Evolutionary conservation across 139 green algal species (phyloP).

Genomic region (Desmodesmus armatus): DNA sequence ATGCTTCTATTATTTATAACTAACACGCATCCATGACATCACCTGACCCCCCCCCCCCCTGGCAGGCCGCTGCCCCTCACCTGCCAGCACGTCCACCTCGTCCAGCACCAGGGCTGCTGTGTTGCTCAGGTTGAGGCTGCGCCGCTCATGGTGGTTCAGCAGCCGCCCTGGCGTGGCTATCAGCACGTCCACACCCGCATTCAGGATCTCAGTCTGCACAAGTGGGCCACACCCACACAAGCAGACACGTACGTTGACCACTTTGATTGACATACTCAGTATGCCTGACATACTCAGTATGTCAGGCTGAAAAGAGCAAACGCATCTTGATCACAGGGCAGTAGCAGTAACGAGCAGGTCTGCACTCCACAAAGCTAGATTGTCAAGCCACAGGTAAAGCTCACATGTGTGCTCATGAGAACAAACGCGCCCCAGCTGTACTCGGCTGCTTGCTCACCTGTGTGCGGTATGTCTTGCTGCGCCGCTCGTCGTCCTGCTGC

Average conservation of each 20-base stretch:
- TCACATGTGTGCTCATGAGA: too few relatives aligned
- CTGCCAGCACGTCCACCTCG: conserved; percentile 92
- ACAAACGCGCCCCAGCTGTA: background rate
- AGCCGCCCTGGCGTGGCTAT: conserved; percentile 85
- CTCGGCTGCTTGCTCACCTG: conserved; percentile 56
- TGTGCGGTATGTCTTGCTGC: conserved; percentile 61
- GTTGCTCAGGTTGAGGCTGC: conserved; percentile 63
- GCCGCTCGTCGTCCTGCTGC: conserved; percentile 47
- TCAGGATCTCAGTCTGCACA: conserved; percentile 49
- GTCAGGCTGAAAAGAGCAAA: background rate
- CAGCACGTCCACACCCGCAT: conserved; percentile 82
- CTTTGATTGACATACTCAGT: too few relatives aligned
- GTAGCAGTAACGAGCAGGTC: too few relatives aligned
- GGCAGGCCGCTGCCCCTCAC: conserved; percentile 49
- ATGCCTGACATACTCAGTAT: too few relatives aligned
- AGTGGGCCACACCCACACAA: background rate
- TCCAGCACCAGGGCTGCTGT: conserved; percentile 82
- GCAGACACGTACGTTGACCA: background rate
- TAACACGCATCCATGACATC: background rate
- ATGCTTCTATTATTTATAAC: background rate
- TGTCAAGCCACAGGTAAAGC: background rate
- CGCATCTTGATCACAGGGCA: too few relatives aligned
- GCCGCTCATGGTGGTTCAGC: conserved; percentile 61
- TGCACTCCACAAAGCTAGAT: background rate
- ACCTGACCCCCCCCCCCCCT: background rate